phyloP scores from a whole-genome alignment of 225 moss, liverwort and hornwort genomes.

The Straminergon stramineum region DNA sequence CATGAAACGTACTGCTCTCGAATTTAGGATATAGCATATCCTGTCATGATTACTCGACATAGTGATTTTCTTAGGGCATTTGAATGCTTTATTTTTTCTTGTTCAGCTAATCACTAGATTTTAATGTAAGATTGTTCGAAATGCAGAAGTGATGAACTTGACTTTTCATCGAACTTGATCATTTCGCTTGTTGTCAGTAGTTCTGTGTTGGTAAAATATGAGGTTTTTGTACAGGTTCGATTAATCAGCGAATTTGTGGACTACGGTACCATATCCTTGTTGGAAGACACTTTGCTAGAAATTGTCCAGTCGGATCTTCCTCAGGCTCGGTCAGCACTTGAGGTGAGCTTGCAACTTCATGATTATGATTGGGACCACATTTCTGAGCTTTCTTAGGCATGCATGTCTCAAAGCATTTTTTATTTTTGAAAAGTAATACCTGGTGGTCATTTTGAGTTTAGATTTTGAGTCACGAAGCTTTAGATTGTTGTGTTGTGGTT shows the following conservation, averaged over 20 bases:
- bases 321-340: constrained; percentile 20
- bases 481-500: neutral
- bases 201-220: neutral
- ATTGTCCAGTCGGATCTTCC: constrained; percentile 28
- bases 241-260: constrained; percentile 39
- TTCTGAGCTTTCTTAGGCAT: neutral
- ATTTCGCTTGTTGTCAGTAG: neutral
- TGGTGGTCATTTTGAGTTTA: neutral
- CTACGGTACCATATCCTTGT: constrained; percentile 24
- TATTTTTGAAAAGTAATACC: neutral
- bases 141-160: neutral
- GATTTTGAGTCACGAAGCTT: too few relatives aligned
- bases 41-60: neutral
- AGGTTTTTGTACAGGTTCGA: constrained; percentile 17
- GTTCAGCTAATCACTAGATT: neutral
- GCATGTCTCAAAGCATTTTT: neutral
- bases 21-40: neutral
- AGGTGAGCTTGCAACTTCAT: constrained; percentile 17
- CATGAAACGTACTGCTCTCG: neutral
- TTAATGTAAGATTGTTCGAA: neutral
- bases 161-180: neutral
- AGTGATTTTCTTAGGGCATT: neutral
- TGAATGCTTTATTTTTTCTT: neutral
- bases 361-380: neutral
- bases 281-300: constrained; percentile 40